phyloP scores from a whole-genome alignment of 2,329 filamentous ascomycete genomes.

The Myriosclerotinia duriaeana region DNA sequence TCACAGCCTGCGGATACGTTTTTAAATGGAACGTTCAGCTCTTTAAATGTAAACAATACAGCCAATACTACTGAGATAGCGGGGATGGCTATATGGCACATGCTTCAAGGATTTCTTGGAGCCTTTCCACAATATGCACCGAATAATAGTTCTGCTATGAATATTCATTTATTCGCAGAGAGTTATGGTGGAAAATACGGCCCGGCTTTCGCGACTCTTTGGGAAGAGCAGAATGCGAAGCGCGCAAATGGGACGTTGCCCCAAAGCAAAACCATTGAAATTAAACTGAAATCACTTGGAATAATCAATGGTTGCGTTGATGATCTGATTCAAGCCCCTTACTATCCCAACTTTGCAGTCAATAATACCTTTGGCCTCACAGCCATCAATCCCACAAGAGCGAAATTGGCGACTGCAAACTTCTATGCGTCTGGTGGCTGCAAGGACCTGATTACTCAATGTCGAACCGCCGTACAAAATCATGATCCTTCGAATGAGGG shows the following conservation, averaged over 20 bases:
- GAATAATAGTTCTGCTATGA: constrained; percentile 52
- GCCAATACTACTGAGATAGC: constrained; percentile 53
- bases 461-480: constrained; percentile 46
- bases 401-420: constrained; percentile 47
- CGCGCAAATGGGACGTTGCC: constrained; percentile 52
- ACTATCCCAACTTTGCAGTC: constrained; percentile 56
- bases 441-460: constrained; percentile 52
- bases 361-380: constrained; percentile 67
- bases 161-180: constrained; percentile 66
- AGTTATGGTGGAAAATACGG: constrained; percentile 72
- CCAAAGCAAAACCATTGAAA: constrained; percentile 54
- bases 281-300: constrained; percentile 62
- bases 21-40: constrained; percentile 65
- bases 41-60: constrained; percentile 46
- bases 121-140: constrained; percentile 58
- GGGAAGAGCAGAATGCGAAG: constrained; percentile 61
- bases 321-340: constrained; percentile 58
- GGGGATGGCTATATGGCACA: constrained; percentile 58
- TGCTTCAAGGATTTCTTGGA: constrained; percentile 58
- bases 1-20: constrained; percentile 42
- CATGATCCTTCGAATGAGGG: constrained; percentile 48
- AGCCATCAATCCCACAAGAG: constrained; percentile 53
- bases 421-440: constrained; percentile 54
- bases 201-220: constrained; percentile 59
- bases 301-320: constrained; percentile 74